phyloP scores from a whole-genome alignment of 257 asterid genomes.

The Solanum pinnatisectum region DNA sequence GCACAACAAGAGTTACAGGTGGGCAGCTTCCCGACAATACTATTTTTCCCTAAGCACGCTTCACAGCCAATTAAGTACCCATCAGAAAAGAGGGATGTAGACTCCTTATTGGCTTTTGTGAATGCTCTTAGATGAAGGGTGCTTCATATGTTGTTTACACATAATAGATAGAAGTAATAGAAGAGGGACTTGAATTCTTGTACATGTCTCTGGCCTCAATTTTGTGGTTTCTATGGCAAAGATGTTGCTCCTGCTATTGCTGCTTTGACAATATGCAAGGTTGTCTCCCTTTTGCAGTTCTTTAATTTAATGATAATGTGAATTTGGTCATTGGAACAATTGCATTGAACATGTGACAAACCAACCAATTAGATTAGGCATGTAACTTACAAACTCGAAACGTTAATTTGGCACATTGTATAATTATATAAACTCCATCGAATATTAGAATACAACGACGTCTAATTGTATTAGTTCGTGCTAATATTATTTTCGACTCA shows the following conservation, averaged over 20 bases:
- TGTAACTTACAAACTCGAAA: background rate
- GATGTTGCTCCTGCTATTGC: background rate
- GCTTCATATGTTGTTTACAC: background rate
- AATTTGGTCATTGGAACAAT: background rate
- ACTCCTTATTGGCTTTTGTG: conserved; percentile 66
- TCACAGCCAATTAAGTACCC: conserved; percentile 59
- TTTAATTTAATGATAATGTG: background rate
- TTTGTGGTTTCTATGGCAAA: background rate
- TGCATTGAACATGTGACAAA: background rate
- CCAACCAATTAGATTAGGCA: background rate
- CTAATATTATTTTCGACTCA: background rate
- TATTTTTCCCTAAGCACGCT: conserved; percentile 66
- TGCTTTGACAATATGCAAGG: background rate
- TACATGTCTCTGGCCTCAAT: background rate
- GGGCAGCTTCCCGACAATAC: conserved; percentile 73
- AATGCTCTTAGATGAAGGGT: conserved; percentile 43
- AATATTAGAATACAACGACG: background rate
- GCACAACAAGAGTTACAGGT: conserved; percentile 56
- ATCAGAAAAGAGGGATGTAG: conserved; percentile 72
- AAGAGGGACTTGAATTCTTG: background rate
- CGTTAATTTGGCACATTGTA: background rate
- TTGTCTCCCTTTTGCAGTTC: background rate
- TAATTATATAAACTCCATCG: background rate
- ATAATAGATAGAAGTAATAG: background rate
- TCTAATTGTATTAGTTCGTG: background rate